These are phyloP conservation scores for Alternaria consortialis DNA, from an alignment of 2,329 filamentous ascomycete species.

Conservation along the genomic window DNA sequence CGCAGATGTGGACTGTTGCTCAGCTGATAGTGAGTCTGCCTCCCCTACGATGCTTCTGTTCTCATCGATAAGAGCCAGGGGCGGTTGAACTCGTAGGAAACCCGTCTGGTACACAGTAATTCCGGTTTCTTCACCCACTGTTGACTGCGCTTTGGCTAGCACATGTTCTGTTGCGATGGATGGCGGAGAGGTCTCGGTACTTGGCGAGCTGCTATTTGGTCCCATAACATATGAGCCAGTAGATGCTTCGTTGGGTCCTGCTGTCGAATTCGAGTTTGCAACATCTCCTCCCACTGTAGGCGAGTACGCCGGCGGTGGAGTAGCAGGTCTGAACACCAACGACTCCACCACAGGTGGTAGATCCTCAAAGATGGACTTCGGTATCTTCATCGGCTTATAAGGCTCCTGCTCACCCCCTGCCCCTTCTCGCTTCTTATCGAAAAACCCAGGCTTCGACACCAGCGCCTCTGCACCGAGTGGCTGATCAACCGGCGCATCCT, in stretches of 20 bases:
- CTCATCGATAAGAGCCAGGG: not conserved
- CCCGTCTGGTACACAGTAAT: not conserved
- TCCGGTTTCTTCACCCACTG: not conserved
- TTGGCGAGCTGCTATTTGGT: not conserved
- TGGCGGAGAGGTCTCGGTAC: too few relatives aligned
- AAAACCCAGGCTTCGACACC: constrained; percentile 29
- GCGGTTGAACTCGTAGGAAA: not conserved
- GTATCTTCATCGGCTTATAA: constrained; percentile 26
- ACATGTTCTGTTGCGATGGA: not conserved
- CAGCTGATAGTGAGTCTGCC: not conserved
- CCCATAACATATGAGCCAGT: not conserved
- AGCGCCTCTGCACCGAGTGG: constrained; percentile 29
- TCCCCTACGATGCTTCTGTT: not conserved
- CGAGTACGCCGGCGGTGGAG: constrained; percentile 38
- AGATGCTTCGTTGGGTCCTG: not conserved
- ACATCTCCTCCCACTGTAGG: not conserved
- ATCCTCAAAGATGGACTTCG: constrained; percentile 36
- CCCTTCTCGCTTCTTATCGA: not conserved
- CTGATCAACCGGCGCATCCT: constrained; percentile 39
- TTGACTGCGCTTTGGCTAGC: not conserved
- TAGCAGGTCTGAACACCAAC: constrained; percentile 14
- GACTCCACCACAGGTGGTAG: constrained; percentile 18
- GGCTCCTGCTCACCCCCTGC: not conserved
- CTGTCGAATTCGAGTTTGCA: fast-evolving
- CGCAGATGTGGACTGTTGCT: not conserved